Conservation (phyloP, 768 basidiomycete genomes). For the Termitomyces sp. region DNA sequence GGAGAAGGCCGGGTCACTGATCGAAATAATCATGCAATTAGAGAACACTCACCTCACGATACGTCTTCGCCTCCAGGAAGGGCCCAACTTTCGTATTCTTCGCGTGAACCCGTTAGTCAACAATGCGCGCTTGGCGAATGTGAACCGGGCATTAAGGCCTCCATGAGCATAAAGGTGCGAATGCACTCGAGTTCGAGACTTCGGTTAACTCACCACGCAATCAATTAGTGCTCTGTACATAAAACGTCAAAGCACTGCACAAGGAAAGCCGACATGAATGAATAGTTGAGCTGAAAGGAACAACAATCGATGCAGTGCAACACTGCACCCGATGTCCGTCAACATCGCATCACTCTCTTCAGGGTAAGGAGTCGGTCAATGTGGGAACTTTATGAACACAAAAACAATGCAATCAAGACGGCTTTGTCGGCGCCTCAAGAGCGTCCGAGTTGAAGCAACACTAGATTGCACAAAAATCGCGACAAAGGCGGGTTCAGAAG, state of each 20-base stretch:
- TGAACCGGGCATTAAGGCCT: slow-evolving; percentile 14
- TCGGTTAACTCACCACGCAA: slow-evolving; percentile 13
- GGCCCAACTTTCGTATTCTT: slow-evolving; percentile 9
- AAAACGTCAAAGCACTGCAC: slow-evolving; percentile 11
- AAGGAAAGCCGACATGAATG: slow-evolving; percentile 9
- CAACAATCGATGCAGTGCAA: slow-evolving; percentile 3
- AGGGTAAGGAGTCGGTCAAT: background rate
- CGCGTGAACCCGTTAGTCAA: slow-evolving; percentile 11
- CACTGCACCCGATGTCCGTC: slow-evolving; percentile 11
- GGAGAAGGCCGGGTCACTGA: slow-evolving; percentile 18
- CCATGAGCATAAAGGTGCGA: slow-evolving; percentile 9
- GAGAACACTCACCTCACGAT: slow-evolving; percentile 6
- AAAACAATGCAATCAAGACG: slow-evolving; percentile 1
- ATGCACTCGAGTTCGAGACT: slow-evolving; percentile 6
- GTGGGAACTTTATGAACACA: background rate
- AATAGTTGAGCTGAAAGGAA: slow-evolving; percentile 6
- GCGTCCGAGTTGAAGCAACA: background rate
- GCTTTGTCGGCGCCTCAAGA: background rate
- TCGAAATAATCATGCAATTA: slow-evolving; percentile 14
- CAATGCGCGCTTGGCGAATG: slow-evolving; percentile 7
- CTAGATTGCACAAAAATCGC: slow-evolving; percentile 26
- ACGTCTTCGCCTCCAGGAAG: slow-evolving; percentile 7
- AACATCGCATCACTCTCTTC: slow-evolving; percentile 15
- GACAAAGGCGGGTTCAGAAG: slow-evolving; percentile 21
- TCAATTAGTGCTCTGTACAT: slow-evolving; percentile 15